Evolutionary conservation across 1,284 basidiomycete species (phyloP), one percentile per base, ranked within the genome.

Genomic region (Volvariella volvacea): DNA sequence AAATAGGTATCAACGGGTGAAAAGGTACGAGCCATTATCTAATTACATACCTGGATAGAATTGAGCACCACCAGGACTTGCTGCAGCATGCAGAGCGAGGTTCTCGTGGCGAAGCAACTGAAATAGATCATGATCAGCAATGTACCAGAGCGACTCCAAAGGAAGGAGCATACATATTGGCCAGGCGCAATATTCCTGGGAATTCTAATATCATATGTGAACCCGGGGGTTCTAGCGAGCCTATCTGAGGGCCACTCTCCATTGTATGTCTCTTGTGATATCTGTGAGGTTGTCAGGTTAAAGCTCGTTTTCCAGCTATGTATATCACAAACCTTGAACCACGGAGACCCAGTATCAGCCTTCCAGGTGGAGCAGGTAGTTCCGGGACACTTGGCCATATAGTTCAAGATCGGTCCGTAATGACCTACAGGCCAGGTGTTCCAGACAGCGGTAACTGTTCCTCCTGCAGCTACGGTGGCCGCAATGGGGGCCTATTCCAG

Each of bases 291-390:
- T n/a, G n/a, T n/a, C n/a, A n/a, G n/a, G n/a, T n/a, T n/a, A n/a
- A n/a, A n/a, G n/a, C n/a, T n/a, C n/a, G n/a, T n/a, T n/a, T n/a
- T n/a, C n/a, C n/a, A n/a, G n/a, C n/a, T n/a, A n/a, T n/a, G n/a
- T n/a, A n/a, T n/a, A n/a, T n/a, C n/a, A n/a, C n/a, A n/a, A n/a
- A 59, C 62, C 62, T 66, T 66, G 51, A 66, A 63, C 63, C 63
- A 66, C 16, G 63, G 61, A 6, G 61, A 55, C 4, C 63, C 64
- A 10, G 54, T 51, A 41, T 66, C 61, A 16, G 54, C 64, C 47
- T 64, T 64, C 48, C 48, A 64, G 12, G 51, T 54, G 4, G 60
- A 66, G 44, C 64, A 16, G 39, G 57, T 57, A n/a, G n/a, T n/a
- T n/a, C n/a, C n/a, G n/a, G n/a, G n/a, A n/a, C n/a, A n/a, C n/a